Percentiles rank a stretch among this genome's conserved stretches.
Conservation (phyloP, 495 filamentous ascomycete species). For the Poronia punctata region DNA sequence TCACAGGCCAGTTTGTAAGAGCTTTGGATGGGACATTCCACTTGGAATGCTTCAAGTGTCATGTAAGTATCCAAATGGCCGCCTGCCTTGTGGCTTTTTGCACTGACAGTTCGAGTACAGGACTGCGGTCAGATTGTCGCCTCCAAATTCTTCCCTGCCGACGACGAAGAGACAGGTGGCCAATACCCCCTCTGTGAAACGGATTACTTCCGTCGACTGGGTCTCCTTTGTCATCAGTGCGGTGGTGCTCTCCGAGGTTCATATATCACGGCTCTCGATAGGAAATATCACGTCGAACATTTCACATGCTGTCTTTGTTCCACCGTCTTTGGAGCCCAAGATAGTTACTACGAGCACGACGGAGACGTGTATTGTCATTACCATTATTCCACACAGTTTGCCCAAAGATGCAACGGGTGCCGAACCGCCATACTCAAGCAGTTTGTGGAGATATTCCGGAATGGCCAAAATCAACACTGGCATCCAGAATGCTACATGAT, state of each 20-base stretch:
- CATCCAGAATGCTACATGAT: conserved; percentile 99
- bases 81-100: conserved; percentile 4
- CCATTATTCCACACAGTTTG: conserved; percentile 97
- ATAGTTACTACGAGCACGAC: conserved; percentile 98
- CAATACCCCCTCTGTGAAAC: conserved; percentile 97
- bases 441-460: conserved; percentile 97
- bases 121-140: conserved; percentile 95
- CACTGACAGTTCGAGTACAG: conserved; percentile 39
- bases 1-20: conserved; percentile 94
- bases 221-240: conserved; percentile 85
- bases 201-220: conserved; percentile 92
- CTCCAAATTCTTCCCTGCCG: conserved; percentile 96
- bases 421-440: conserved; percentile 98
- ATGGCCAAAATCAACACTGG: conserved; percentile 98
- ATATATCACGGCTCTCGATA: conserved; percentile 95
- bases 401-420: conserved; percentile 92
- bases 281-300: conserved; percentile 98
- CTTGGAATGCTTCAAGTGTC: conserved; percentile 95
- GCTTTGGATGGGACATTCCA: conserved; percentile 90
- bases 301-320: conserved; percentile 98
- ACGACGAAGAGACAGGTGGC: conserved; percentile 73
- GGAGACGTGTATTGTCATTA: conserved; percentile 97
- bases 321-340: conserved; percentile 93
- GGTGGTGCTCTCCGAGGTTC: conserved; percentile 91
- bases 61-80: conserved; percentile 52